Evolutionary conservation across 225 moss, liverwort and hornwort genomes (phyloP).

Genomic region (Rhytidiadelphus loreus): DNA sequence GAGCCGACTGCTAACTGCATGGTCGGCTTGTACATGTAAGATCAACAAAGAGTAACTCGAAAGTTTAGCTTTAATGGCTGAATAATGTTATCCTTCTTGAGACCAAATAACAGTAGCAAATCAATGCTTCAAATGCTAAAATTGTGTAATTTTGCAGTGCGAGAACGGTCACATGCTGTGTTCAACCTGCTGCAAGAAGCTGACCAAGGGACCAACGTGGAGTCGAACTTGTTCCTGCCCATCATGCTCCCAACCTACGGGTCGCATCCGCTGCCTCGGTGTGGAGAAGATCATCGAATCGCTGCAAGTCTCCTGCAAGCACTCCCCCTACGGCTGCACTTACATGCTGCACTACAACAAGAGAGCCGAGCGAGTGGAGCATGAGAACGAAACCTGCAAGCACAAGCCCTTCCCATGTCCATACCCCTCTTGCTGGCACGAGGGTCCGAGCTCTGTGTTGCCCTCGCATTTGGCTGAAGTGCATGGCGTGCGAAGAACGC

Average conservation of each 20-base stretch:
- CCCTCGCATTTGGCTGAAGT: background rate
- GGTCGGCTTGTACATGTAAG: background rate
- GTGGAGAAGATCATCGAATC: background rate
- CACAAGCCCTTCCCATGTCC: background rate
- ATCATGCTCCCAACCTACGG: background rate
- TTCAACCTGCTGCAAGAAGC: background rate
- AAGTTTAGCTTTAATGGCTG: background rate
- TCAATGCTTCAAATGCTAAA: background rate
- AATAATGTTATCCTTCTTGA: background rate
- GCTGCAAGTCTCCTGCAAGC: background rate
- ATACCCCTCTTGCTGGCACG: background rate
- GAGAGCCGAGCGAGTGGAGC: background rate
- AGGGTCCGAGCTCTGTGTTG: background rate
- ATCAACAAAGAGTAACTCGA: background rate
- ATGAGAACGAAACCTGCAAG: background rate
- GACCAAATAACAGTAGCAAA: background rate
- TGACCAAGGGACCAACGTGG: background rate
- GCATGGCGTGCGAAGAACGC: background rate
- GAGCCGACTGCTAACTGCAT: too few relatives aligned
- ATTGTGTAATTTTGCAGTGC: background rate
- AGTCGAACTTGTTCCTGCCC: background rate
- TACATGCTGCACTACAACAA: background rate
- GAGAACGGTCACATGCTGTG: slow-evolving; percentile 12
- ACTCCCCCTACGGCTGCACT: background rate
- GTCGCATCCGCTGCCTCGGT: background rate